Evolutionary conservation across 2,329 filamentous ascomycete species (phyloP), one percentile per base, ranked within the genome.

Genomic region (Epichloe glyceriae): DNA sequence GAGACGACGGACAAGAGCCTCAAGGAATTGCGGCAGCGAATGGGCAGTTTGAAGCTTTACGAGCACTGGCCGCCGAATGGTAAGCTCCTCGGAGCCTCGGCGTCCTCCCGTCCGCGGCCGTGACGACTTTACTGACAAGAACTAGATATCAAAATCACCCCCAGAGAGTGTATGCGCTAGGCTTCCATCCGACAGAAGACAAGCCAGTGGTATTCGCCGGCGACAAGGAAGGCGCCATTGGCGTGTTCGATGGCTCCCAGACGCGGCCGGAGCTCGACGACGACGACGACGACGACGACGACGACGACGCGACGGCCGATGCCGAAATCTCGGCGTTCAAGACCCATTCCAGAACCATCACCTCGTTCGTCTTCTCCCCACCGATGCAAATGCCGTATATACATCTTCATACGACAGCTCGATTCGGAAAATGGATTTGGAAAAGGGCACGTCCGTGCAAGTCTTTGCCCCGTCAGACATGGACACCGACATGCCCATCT

Each of bases 391-490:
- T 41, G 77, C 82, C 0, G 74, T 98, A 0, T 95, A 85, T 60
- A 88, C 89, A 0, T 82, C 86, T 0, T 96, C 90, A 0, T 97
- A 98, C 64, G 93, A 98, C 67, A 93, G 88, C 0, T 90, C 88
- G 0, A 88, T 98, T 50, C 81, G 93, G 4, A 88, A 86, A 53
- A 75, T 96, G 19, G 91, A 98, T 61, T 72, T 98, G 0, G 77
- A 80, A 37, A 89, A 88, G 61, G 86, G 86, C 1, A 75, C 86
- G 1, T 89, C 89, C 0, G 75, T 85, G 0, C 87, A 96, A 61
- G 73, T 91, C 0, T 97, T 87, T 67, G 88, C 86, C 0, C 89
- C 90, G 0, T 65, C 73, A 0, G 83, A 86, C 54, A 72, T 77
- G 0, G 72, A 79, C 22, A 80, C 83, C 8, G 90, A 96, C 51